Evolutionary conservation across 306 rosid genomes (phyloP).

Genomic region (Luffa aegyptiaca): DNA sequence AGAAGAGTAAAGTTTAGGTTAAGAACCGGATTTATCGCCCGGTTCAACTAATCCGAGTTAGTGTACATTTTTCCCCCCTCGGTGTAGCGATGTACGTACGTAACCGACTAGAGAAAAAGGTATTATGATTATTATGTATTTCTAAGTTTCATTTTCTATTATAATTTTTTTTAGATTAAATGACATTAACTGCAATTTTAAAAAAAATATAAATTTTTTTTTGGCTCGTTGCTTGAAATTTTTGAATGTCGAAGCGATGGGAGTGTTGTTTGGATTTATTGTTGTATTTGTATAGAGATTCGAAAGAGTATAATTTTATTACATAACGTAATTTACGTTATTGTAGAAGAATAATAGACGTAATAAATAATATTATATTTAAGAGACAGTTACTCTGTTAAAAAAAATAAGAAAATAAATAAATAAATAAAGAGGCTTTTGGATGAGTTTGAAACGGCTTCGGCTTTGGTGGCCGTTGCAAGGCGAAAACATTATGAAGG

Average conservation of each 20-base stretch:
- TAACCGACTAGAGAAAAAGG: neutral
- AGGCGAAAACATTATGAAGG: neutral
- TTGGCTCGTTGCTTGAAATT: neutral
- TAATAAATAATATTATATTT: neutral
- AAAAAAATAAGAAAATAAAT: neutral
- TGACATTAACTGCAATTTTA: neutral
- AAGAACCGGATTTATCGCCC: neutral
- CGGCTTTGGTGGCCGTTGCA: neutral
- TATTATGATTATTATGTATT: neutral
- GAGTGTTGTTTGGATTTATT: neutral
- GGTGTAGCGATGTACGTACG: conserved; percentile 7
- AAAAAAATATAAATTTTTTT: too few species aligned
- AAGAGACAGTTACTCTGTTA: neutral
- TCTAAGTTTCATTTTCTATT: neutral
- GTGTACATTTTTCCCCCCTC: neutral
- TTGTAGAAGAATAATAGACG: neutral
- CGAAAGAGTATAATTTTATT: neutral
- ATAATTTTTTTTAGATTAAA: neutral
- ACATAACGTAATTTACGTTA: neutral
- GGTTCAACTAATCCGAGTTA: conserved; percentile 4
- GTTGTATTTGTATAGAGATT: too few species aligned
- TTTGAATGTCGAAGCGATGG: neutral
- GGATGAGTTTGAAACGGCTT: conserved; percentile 5
- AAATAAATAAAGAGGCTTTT: neutral
- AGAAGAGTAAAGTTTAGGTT: neutral